These are phyloP conservation scores for Oxyria digyna DNA, from an alignment of 148 eudicot species.

Conservation along the genomic window DNA sequence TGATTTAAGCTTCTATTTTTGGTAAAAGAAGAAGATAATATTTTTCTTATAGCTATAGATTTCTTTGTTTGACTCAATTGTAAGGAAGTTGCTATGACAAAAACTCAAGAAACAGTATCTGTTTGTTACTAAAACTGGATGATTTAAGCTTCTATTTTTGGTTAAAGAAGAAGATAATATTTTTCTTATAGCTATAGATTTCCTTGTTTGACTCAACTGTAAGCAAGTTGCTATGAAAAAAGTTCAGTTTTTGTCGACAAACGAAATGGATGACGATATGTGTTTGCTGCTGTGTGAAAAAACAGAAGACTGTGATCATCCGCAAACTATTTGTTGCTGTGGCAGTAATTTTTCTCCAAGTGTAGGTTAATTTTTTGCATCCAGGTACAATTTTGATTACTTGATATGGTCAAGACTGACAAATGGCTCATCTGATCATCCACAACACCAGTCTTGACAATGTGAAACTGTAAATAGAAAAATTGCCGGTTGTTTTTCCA, in stretches of 20 bases:
- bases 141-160: no score
- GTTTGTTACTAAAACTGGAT: no score
- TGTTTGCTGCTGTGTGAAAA: conserved; percentile 22
- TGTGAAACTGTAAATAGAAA: no score
- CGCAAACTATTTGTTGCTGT: conserved; percentile 64
- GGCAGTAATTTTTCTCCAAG: conserved; percentile 84
- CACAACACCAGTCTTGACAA: not conserved
- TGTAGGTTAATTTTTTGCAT: conserved; percentile 8
- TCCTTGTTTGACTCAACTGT: conserved; percentile 10
- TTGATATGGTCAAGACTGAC: not conserved
- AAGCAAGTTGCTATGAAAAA: conserved; percentile 15
- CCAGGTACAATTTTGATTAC: not conserved
- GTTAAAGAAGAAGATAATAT: no score
- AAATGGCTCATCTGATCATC: not conserved
- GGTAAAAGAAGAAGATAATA: no score
- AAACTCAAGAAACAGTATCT: no score
- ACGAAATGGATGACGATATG: conserved; percentile 14
- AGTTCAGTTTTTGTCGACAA: conserved; percentile 16
- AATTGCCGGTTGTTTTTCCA: not conserved
- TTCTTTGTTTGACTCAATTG: conserved; percentile 9
- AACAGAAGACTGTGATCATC: conserved; percentile 57
- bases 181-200: not conserved
- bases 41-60: no score
- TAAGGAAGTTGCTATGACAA: conserved; percentile 16
- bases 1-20: no score